phyloP scores from a whole-genome alignment of 208 protist species.

The Trypanosoma mega region DNA sequence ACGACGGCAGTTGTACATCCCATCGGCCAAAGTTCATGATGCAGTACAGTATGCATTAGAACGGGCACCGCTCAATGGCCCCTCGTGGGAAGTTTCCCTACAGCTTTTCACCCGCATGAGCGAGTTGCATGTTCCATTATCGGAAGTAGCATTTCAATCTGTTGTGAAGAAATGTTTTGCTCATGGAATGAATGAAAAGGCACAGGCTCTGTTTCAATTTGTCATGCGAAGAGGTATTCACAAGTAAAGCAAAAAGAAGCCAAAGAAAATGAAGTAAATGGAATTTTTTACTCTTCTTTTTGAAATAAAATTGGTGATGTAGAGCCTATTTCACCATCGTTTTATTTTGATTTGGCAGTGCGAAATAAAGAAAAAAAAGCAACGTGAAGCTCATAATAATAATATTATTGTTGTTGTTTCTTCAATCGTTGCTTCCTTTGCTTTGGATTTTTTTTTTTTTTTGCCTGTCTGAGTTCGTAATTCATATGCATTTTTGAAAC shows the following conservation, averaged over 20 bases:
- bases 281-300: not conserved
- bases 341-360: not conserved
- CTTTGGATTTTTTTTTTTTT: slow-evolving; percentile 13
- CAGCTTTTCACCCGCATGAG: slow-evolving; percentile 63
- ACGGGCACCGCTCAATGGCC: slow-evolving; percentile 44
- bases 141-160: slow-evolving; percentile 74
- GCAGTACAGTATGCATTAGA: slow-evolving; percentile 80
- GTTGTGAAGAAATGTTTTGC: slow-evolving; percentile 65
- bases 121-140: slow-evolving; percentile 57
- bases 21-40: slow-evolving; percentile 73
- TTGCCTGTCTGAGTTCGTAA: no score
- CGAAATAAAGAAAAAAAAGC: slow-evolving; percentile 1
- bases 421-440: not conserved
- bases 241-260: slow-evolving; percentile 5
- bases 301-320: not conserved
- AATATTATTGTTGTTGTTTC: not conserved
- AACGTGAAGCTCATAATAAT: not conserved
- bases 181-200: slow-evolving; percentile 48
- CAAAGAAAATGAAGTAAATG: not conserved
- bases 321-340: not conserved
- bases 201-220: slow-evolving; percentile 60
- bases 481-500: not conserved
- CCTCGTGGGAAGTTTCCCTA: slow-evolving; percentile 58
- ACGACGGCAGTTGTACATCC: slow-evolving; percentile 40
- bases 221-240: slow-evolving; percentile 34